These are phyloP conservation scores for Boletus sensibilis DNA, from an alignment of 768 basidiomycete species.

Conservation along the genomic window DNA sequence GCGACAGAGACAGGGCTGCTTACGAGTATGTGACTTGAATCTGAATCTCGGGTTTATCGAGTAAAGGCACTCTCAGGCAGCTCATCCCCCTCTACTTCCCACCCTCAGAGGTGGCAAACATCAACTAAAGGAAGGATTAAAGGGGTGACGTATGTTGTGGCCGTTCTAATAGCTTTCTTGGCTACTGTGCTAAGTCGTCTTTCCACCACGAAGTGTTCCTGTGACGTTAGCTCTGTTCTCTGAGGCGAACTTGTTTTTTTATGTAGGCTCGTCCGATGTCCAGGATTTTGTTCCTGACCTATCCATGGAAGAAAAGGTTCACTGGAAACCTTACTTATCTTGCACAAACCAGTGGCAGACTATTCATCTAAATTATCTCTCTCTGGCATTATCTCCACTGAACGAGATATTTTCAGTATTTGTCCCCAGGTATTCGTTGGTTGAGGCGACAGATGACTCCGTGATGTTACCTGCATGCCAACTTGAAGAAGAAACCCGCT, in stretches of 20 bases:
- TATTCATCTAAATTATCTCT: neutral
- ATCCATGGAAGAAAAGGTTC: neutral
- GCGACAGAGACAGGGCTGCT: constrained; percentile 55
- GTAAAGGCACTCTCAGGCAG: constrained; percentile 25
- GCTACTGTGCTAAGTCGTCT: neutral
- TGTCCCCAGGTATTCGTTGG: neutral
- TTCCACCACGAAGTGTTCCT: neutral
- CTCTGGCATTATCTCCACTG: neutral
- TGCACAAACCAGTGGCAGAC: neutral
- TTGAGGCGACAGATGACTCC: neutral
- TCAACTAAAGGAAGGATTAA: neutral
- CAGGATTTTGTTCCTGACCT: neutral
- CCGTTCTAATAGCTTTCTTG: neutral
- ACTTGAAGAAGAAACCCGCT: neutral
- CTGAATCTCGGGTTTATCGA: neutral
- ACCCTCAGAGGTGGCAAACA: neutral
- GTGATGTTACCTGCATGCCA: neutral
- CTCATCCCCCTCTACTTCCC: constrained; percentile 71
- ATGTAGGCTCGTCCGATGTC: neutral
- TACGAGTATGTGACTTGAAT: constrained; percentile 54
- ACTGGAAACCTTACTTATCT: neutral
- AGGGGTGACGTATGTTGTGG: neutral
- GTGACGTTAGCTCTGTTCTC: neutral
- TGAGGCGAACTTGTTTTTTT: no score
- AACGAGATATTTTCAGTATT: neutral